Percentiles rank a stretch among this genome's conserved stretches.
Evolutionary conservation across 345 rosid species (phyloP).

Genomic region (Moricandia arvensis): DNA sequence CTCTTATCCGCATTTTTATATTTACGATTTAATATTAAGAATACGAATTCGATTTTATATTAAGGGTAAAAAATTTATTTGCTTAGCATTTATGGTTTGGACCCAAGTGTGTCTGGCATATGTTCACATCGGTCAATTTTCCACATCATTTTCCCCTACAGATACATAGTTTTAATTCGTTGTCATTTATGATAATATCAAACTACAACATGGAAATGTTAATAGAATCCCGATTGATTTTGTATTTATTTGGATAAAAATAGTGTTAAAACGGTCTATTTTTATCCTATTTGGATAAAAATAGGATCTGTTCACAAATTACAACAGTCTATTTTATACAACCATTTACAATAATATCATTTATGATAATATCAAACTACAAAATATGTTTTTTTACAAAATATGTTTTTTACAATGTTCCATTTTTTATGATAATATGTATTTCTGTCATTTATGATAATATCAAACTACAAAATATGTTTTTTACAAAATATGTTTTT

Average conservation of each 20-base stretch:
- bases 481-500: too few relatives aligned
- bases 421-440: too few relatives aligned
- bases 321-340: slow-evolving; percentile 10
- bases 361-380: too few relatives aligned
- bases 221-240: neutral
- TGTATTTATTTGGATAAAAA: neutral
- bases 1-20: slow-evolving; percentile 3
- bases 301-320: slow-evolving; percentile 16
- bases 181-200: neutral
- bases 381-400: too few relatives aligned
- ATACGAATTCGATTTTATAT: neutral
- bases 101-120: slow-evolving; percentile 19
- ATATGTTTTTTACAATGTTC: too few relatives aligned
- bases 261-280: neutral
- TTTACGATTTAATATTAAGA: neutral
- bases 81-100: slow-evolving; percentile 21
- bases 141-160: neutral
- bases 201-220: neutral
- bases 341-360: neutral
- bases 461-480: too few relatives aligned
- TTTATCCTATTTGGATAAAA: too few relatives aligned
- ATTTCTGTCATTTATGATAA: too few relatives aligned
- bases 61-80: neutral
- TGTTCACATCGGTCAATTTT: slow-evolving; percentile 20
- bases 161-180: neutral